Conservation (phyloP, 2,329 filamentous ascomycete genomes). For the Pseudocercospora vitis region DNA sequence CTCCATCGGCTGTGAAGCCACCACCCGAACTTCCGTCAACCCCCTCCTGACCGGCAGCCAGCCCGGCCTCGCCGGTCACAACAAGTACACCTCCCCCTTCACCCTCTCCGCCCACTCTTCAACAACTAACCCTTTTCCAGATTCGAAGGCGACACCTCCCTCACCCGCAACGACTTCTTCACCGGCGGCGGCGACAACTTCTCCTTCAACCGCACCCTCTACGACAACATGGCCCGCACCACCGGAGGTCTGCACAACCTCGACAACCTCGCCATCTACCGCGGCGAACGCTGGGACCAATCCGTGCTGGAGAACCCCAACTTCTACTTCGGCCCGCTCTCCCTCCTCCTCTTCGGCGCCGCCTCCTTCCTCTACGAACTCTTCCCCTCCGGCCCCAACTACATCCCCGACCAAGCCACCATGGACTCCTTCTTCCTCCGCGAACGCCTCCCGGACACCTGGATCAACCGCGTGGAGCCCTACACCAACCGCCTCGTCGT, state of each 20-base stretch:
- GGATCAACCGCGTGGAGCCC: slow-evolving; percentile 33
- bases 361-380: slow-evolving; percentile 48
- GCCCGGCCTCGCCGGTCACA: slow-evolving; percentile 44
- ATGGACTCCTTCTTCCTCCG: slow-evolving; percentile 43
- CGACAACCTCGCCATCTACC: slow-evolving; percentile 41
- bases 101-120: no score
- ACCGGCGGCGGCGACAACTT: slow-evolving; percentile 36
- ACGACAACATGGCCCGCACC: slow-evolving; percentile 41
- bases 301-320: slow-evolving; percentile 42
- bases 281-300: slow-evolving; percentile 44
- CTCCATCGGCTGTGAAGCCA: slow-evolving; percentile 46
- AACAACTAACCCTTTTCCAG: no score
- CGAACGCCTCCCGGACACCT: slow-evolving; percentile 45
- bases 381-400: slow-evolving; percentile 33
- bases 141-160: slow-evolving; percentile 41
- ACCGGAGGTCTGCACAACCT: slow-evolving; percentile 41
- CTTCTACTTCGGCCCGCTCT: slow-evolving; percentile 47
- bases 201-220: slow-evolving; percentile 45
- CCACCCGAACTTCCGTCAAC: slow-evolving; percentile 39
- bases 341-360: slow-evolving; percentile 45
- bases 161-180: slow-evolving; percentile 44
- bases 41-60: slow-evolving; percentile 36
- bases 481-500: slow-evolving; percentile 42
- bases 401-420: slow-evolving; percentile 37
- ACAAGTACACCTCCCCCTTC: slow-evolving; percentile 34